Conservation (phyloP, 352 stramenopile species). For the Phytophthora tubulina region DNA sequence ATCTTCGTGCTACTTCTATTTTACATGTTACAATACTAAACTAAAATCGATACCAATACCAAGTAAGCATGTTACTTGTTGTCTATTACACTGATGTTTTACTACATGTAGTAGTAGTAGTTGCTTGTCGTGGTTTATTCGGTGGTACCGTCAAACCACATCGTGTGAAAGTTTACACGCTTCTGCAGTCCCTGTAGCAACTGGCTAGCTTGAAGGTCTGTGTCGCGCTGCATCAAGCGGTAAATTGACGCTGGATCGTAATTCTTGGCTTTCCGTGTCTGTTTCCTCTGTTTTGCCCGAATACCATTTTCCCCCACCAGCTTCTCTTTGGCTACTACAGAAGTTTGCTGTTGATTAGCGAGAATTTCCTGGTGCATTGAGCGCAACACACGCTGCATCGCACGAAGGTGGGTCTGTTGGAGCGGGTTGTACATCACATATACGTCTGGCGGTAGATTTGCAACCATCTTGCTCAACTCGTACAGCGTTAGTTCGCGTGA, state of each 20-base stretch:
- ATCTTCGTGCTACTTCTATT: conserved; percentile 8
- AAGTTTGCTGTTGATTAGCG: conserved; percentile 23
- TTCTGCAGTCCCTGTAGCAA: conserved; percentile 48
- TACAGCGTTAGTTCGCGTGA: conserved; percentile 39
- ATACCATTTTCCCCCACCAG: background rate
- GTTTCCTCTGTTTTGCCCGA: conserved; percentile 3
- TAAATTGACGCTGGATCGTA: conserved; percentile 1
- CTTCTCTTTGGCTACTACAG: background rate
- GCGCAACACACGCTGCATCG: conserved; percentile 37
- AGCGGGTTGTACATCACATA: conserved; percentile 58
- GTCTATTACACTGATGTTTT: background rate
- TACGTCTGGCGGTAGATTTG: conserved; percentile 49
- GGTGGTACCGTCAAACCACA: conserved; percentile 45
- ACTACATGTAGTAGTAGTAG: background rate
- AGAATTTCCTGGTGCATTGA: conserved; percentile 49
- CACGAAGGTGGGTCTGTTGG: conserved; percentile 33
- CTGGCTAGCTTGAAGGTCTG: conserved; percentile 35
- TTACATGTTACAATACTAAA: conserved; percentile 22
- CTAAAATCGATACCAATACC: conserved; percentile 10
- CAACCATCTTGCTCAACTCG: conserved; percentile 41
- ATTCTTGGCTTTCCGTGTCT: conserved; percentile 1
- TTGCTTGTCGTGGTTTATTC: background rate
- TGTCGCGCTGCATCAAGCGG: conserved; percentile 39
- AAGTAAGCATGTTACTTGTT: background rate
- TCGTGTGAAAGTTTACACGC: conserved; percentile 58